Evolutionary conservation across 257 asterid genomes (phyloP).

Genomic region (Vinca minor): DNA sequence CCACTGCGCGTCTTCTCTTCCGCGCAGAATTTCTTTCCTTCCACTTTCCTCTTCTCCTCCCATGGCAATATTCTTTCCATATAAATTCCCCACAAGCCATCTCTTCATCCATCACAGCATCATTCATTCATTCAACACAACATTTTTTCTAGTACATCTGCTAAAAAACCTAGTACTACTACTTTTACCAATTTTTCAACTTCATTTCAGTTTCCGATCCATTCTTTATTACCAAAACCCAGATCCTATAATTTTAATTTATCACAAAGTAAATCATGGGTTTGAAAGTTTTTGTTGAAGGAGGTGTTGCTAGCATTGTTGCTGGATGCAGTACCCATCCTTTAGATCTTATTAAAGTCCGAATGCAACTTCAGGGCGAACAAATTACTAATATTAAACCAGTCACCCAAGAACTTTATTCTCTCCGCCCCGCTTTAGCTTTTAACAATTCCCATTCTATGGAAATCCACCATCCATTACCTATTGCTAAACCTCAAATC

Average conservation of each 20-base stretch:
- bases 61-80: background rate
- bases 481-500: slow-evolving; percentile 15
- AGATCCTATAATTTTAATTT: background rate
- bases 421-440: slow-evolving; percentile 40
- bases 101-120: background rate
- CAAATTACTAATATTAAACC: slow-evolving; percentile 4
- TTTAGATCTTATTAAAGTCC: slow-evolving; percentile 43
- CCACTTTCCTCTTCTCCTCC: background rate
- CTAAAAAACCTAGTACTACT: too few species aligned
- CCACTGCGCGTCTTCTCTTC: background rate
- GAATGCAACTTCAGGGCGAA: slow-evolving; percentile 64
- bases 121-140: background rate
- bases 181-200: too few species aligned
- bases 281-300: slow-evolving; percentile 49
- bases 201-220: background rate
- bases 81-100: background rate
- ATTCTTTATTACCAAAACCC: background rate
- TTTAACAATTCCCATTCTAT: slow-evolving; percentile 10
- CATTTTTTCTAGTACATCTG: too few species aligned
- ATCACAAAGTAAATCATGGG: slow-evolving; percentile 19
- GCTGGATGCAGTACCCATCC: slow-evolving; percentile 69
- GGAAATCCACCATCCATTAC: slow-evolving; percentile 8
- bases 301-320: slow-evolving; percentile 54
- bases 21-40: background rate
- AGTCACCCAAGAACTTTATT: slow-evolving; percentile 9